Conservation (phyloP, 805 yeast species). For the Metschnikowia sp. region DNA sequence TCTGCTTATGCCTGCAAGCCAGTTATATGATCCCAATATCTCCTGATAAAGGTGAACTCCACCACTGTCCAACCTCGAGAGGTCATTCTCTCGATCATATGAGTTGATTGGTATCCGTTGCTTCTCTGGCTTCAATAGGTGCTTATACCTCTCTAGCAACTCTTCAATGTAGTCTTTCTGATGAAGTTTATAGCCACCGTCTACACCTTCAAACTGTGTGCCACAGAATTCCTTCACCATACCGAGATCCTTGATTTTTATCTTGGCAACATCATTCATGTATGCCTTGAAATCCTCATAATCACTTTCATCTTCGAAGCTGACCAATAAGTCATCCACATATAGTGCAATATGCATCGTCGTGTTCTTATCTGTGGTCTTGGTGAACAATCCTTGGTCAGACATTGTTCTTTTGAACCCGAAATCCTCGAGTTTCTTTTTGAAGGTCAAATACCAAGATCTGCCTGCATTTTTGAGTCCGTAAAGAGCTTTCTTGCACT, state of each 20-base stretch:
- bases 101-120: not conserved
- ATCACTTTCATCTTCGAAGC: not conserved
- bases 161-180: not conserved
- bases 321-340: not conserved
- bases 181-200: not conserved
- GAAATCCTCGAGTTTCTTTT: not conserved
- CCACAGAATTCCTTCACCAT: constrained; percentile 1
- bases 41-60: not conserved
- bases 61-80: not conserved
- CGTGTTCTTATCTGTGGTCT: not conserved
- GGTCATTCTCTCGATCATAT: not conserved
- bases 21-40: constrained; percentile 1
- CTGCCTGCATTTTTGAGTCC: constrained; percentile 1
- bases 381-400: not conserved
- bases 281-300: not conserved
- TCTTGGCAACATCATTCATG: not conserved
- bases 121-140: not conserved
- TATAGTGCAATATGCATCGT: not conserved
- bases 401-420: not conserved
- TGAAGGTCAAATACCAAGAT: not conserved
- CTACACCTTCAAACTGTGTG: not conserved
- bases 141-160: not conserved
- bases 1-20: constrained; percentile 1
- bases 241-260: not conserved
- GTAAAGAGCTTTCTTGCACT: not conserved